Percentiles rank a stretch among this genome's conserved stretches.
Evolutionary conservation across 208 protist species (phyloP).

Genomic region (Wallacemonas sp.): DNA sequence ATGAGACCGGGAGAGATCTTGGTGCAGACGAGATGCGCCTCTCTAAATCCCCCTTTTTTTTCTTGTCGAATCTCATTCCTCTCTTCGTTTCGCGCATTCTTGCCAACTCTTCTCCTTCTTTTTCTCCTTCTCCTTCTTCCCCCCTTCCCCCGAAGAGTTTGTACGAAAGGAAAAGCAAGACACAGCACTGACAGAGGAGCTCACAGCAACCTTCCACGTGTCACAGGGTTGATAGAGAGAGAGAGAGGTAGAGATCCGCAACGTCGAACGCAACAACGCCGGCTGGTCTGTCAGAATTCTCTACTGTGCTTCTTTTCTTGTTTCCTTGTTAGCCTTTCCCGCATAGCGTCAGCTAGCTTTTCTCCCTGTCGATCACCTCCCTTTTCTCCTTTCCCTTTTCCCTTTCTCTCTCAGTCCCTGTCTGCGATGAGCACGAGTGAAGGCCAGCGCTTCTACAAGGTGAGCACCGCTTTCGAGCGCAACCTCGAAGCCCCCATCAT

Average conservation of each 20-base stretch:
- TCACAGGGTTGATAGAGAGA: background rate
- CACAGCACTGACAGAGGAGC: background rate
- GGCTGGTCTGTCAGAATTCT: too few relatives aligned
- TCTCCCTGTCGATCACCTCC: background rate
- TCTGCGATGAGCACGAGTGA: constrained; percentile 18
- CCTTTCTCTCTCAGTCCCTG: background rate
- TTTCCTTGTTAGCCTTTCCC: too few relatives aligned
- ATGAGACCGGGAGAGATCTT: too few relatives aligned
- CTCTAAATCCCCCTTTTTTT: constrained; percentile 2
- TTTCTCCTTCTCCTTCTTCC: constrained; percentile 17
- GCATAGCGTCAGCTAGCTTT: too few relatives aligned
- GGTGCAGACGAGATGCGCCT: background rate
- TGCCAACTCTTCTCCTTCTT: background rate
- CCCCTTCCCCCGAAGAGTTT: too few relatives aligned
- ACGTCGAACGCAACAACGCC: background rate
- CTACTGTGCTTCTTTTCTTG: too few relatives aligned
- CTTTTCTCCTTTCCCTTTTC: constrained; percentile 16
- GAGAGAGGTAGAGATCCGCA: background rate
- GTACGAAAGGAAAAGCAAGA: too few relatives aligned
- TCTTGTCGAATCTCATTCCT: constrained; percentile 10
- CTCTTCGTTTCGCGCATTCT: background rate
- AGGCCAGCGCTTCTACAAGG: constrained; percentile 40
- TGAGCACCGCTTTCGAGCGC: constrained; percentile 69
- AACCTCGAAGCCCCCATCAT: constrained; percentile 52
- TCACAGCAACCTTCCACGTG: too few relatives aligned